Percentiles rank a stretch among this genome's conserved stretches.
phyloP scores from a whole-genome alignment of 768 basidiomycete genomes.

The Podaxis carcinomalis region DNA sequence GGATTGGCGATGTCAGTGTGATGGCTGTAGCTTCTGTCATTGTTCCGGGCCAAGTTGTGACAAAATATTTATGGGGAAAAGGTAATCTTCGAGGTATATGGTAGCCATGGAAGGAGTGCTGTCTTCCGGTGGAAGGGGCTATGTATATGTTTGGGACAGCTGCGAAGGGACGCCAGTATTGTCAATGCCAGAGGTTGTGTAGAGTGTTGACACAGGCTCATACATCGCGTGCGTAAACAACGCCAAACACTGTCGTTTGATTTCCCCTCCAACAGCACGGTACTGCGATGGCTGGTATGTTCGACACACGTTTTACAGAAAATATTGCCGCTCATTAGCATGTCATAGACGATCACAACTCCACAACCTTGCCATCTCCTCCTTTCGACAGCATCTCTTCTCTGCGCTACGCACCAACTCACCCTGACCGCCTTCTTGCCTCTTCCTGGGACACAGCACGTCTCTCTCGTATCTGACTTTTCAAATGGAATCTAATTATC shows the following conservation, averaged over 20 bases:
- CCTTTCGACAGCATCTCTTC: conserved; percentile 74
- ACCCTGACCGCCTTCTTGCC: conserved; percentile 76
- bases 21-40: not conserved
- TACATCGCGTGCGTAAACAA: no score
- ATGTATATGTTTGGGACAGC: not conserved
- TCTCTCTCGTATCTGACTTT: conserved; percentile 1
- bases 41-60: not conserved
- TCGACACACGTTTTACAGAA: not conserved
- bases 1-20: not conserved
- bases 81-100: not conserved
- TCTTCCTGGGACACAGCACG: conserved; percentile 85
- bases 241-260: not conserved
- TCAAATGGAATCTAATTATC: not conserved
- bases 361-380: conserved; percentile 16
- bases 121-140: not conserved
- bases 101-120: not conserved
- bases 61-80: not conserved
- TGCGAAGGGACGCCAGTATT: no score
- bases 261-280: not conserved
- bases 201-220: no score
- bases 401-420: conserved; percentile 74
- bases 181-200: no score
- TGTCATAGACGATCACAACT: conserved; percentile 1
- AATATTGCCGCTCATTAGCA: not conserved
- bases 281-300: conserved; percentile 5